Evolutionary conservation across 345 rosid species (phyloP), one percentile per base, ranked within the genome.

Genomic region (Anacardium occidentale): DNA sequence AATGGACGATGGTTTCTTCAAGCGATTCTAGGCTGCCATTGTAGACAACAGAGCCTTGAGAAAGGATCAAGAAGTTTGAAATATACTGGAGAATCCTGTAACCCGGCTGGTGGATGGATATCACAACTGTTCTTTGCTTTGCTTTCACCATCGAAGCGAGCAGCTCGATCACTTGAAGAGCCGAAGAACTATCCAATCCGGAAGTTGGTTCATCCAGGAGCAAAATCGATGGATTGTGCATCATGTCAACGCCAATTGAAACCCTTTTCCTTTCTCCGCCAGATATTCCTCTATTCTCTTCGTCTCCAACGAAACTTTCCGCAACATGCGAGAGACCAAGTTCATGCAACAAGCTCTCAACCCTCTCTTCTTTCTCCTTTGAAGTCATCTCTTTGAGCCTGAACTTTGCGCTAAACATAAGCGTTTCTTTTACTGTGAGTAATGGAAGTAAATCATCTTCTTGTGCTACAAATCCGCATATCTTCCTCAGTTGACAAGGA

Each of bases 171-270:
- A 94, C 98, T 66, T 90, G 95, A 34, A 85, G 90, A 24, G 97
- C 95, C 34, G 91, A 89, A 58, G 86, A 81, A 74, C 97, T 90
- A 72, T 90, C 98, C 11, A 94, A 80, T 57, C 98, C 98, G 3
- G 97, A 92, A 20, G 98, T 94, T 21, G 97, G 97, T 74, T 94
- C 98, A 57, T 94, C 97, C 14, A 94, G 84, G 57, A 94, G 84
- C 63, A 94, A 75, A 70, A 94, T 79, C 0, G 90, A 80, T 3
- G 98, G 97, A 64, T 90, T 90, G 18, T 90, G 91, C 54, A 94
- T 94, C 83, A 91, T 81, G 60, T 94, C 98, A 18, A 90, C 87
- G 12, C 93, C 98, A 47, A 94, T 88, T 0, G 97, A 92, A 7
- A 94, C 97, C 76, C 98, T 83, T 76, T 90, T 84, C 56, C 97